phyloP scores from a whole-genome alignment of 176 grass and related monocot species.

The Cenchrus americanus region DNA sequence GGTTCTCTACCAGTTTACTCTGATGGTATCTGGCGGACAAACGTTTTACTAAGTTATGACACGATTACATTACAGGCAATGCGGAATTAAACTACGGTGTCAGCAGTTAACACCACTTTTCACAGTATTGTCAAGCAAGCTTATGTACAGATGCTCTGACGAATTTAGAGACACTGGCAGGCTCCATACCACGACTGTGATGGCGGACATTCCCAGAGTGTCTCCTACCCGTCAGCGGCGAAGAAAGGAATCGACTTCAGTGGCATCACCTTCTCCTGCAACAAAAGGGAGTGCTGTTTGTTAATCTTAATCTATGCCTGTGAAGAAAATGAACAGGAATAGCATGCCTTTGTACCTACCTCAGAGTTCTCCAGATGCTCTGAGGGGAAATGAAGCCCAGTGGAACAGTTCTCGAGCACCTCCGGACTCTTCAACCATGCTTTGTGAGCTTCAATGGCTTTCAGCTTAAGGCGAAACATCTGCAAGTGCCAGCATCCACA shows the following conservation, averaged over 20 bases:
- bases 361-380: slow-evolving; percentile 60
- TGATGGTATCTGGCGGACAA: neutral
- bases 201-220: neutral
- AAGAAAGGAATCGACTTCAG: slow-evolving; percentile 77
- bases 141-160: slow-evolving; percentile 73
- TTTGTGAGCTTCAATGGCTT: slow-evolving; percentile 93
- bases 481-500: slow-evolving; percentile 36
- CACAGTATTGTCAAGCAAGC: slow-evolving; percentile 30
- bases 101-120: slow-evolving; percentile 33
- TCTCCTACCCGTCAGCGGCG: slow-evolving; percentile 54
- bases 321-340: neutral
- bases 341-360: slow-evolving; percentile 39
- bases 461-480: slow-evolving; percentile 96
- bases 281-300: neutral
- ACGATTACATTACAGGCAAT: slow-evolving; percentile 12
- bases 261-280: slow-evolving; percentile 70
- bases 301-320: neutral
- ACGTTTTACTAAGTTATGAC: neutral
- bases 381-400: slow-evolving; percentile 75
- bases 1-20: slow-evolving; percentile 9
- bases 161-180: slow-evolving; percentile 33
- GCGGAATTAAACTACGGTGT: slow-evolving; percentile 3
- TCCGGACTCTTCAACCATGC: slow-evolving; percentile 97
- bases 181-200: neutral
- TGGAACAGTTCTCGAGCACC: slow-evolving; percentile 85